Base-by-base conservation (phyloP, 2,329 filamentous ascomycete genomes). In the Colletotrichum musicola region DNA sequence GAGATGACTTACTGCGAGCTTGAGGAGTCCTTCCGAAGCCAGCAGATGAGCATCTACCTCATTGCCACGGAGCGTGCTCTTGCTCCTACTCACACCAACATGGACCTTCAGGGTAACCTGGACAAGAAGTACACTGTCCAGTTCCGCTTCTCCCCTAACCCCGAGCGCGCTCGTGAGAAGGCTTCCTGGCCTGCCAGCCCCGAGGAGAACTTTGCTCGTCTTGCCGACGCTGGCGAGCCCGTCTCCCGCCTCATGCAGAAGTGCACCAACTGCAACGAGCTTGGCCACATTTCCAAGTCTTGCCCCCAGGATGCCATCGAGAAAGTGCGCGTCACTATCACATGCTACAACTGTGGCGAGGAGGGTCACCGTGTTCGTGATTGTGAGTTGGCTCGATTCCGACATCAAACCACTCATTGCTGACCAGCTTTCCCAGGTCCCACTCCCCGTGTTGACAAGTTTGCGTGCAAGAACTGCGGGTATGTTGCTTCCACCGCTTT, bases 81-180 rank as follows among this genome's bases (percentile, higher is more conserved):
- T 35, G 75, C 83, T 0, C 75, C 80, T 1, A 88, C 89, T 5
- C 85, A 90, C 72, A 92, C 89, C 69, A 90, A 92, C 78, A 91
- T 93, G 88, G 90, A 93, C 71, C 81, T 93, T 1, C 90, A 93
- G 74, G 91, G 91, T 5, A 88, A 91, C 69, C 81, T 91, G 20
- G 85, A 86, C 65, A 89, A 89, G 77, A 89, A 89, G 75, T 93
- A 86, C 73, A 86, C 85, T 1, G 82, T 93, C 57, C 87, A 87
- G 0, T 89, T 90, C 75, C 88, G 91, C 56, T 89, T 90, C 72
- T 84, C 83, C 1, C 78, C 84, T 38, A 87, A 87, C 71, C 86
- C 90, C 0, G 77, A 81, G 20, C 86, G 89, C 3, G 87, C 87
- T 35, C 86, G 86, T 59, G 87, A 92, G 77, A 83, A 82, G 20